phyloP scores from a whole-genome alignment of 2,329 filamentous ascomycete genomes.

The Aspergillus brunneoviolaceus region DNA sequence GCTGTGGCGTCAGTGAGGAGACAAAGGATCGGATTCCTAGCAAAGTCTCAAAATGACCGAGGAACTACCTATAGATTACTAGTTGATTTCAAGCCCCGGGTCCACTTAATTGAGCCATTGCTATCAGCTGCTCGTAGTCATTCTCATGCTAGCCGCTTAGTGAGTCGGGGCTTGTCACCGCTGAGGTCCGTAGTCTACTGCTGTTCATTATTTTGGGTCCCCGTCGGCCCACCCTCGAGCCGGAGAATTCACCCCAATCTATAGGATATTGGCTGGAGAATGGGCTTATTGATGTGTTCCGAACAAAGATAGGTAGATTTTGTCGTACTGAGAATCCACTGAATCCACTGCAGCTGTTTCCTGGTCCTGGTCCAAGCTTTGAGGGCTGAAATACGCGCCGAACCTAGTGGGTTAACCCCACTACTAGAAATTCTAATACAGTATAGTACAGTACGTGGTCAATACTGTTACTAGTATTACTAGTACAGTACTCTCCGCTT shows the following conservation, averaged over 20 bases:
- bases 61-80: background rate
- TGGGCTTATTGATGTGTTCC: background rate
- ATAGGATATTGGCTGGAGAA: background rate
- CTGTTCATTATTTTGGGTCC: background rate
- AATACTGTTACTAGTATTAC: background rate
- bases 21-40: background rate
- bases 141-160: background rate
- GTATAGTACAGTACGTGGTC: background rate
- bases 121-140: background rate
- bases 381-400: constrained; percentile 1
- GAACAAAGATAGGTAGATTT: background rate
- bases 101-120: background rate
- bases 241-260: background rate
- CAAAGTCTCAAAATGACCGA: background rate
- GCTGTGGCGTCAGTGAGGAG: background rate
- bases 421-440: background rate
- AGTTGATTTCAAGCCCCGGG: background rate
- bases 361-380: background rate
- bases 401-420: background rate
- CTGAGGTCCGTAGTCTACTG: background rate
- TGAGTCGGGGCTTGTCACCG: background rate
- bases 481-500: background rate
- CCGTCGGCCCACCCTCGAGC: background rate
- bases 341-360: background rate
- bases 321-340: background rate